phyloP scores from a whole-genome alignment of 345 rosid species.

The Firmiana major region DNA sequence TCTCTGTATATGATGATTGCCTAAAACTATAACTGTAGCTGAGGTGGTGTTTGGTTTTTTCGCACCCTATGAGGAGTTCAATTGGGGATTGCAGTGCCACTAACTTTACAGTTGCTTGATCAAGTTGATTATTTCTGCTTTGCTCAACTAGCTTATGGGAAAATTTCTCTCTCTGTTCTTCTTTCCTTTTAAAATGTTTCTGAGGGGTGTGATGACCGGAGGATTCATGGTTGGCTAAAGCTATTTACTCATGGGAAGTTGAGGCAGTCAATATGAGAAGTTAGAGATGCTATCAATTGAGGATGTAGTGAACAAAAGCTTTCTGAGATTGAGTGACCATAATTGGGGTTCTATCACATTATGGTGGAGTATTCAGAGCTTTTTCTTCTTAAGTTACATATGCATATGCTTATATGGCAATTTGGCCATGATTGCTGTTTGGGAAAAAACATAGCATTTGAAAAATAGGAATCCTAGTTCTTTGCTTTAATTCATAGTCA shows the following conservation, averaged over 20 bases:
- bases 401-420: not conserved
- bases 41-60: not conserved
- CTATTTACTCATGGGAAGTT: not conserved
- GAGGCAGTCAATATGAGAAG: not conserved
- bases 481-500: not conserved
- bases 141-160: not conserved
- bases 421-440: not conserved
- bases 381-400: not conserved
- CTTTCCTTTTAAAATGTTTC: not conserved
- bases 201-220: not conserved
- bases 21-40: not conserved
- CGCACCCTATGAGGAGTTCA: not conserved
- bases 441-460: not conserved
- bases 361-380: not conserved
- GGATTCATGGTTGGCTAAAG: not conserved
- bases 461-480: not conserved
- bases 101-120: not conserved
- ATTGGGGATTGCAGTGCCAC: not conserved
- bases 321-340: not conserved
- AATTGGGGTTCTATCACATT: not conserved
- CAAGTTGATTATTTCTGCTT: not conserved
- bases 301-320: not conserved
- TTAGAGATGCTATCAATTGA: conserved; percentile 1
- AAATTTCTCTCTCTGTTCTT: not conserved
- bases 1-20: not conserved